Evolutionary conservation across 805 yeast genomes (phyloP), one percentile per base, ranked within the genome.

Genomic region (Kodamaea kakaduensis): DNA sequence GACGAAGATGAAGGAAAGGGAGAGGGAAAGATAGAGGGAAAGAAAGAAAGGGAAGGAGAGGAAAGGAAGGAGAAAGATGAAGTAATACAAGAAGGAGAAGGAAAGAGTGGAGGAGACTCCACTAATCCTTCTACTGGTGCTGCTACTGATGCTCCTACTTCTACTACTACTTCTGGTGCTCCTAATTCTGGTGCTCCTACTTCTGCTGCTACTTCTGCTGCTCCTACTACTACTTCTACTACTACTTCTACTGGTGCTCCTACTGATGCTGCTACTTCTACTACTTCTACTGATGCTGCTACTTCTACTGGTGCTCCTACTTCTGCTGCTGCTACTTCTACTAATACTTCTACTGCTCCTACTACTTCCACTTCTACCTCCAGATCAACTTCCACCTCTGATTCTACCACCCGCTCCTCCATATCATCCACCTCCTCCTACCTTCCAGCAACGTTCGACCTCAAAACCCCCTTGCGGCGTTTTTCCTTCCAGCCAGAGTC

Each of bases 381-480:
- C 9, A 9, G 9, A 9, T 7, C 9, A 6, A 19, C 22, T 19
- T 7, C 9, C 9, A 19, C 22, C 6, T 7, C 6, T 6, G 22
- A 19, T 9, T 7, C 9, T 19, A 19, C 6, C 9, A 19, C 6
- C 15, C 7, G 22, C 22, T 6, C 6, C 9, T 7, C 9, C 22
- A 19, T 9, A 6, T 7, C 9, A 6, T 19, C 17, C 8, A 15
- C 33, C 8, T 33, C 42, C 24, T 38, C 44, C 21, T 71, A 71
- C 42, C 42, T 51, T 17, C 78, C 78, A 0, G 78, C 78, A 2
- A 54, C 57, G 6, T 73, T 65, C 48, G 77, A 73, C 43, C 51
- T 73, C 9, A 48, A 60, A 5, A 59, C 64, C 40, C 66, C 71
- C 6, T 51, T 59, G 4, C 42, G 73, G 24, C 50, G 67, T 24